These are phyloP conservation scores for Penicillium cataractarum DNA, from an alignment of 495 filamentous ascomycete genomes.

Conservation along the genomic window DNA sequence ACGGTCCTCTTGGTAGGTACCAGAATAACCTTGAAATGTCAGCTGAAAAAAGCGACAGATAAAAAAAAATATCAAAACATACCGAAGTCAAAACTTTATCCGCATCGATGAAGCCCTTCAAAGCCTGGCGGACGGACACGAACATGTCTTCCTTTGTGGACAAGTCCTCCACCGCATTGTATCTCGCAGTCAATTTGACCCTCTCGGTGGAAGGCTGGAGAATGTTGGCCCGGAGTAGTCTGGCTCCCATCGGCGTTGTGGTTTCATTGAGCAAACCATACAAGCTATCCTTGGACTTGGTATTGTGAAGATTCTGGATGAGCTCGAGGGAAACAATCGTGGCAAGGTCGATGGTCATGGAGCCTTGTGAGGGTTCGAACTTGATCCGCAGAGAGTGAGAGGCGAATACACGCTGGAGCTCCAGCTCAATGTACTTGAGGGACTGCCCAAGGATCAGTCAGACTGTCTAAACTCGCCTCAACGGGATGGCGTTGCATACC, in stretches of 20 bases:
- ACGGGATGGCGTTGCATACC: slow-evolving; percentile 50
- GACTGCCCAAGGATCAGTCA: slow-evolving; percentile 54
- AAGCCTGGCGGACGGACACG: slow-evolving; percentile 69
- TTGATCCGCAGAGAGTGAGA: slow-evolving; percentile 81
- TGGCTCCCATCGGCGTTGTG: slow-evolving; percentile 82
- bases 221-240: slow-evolving; percentile 78
- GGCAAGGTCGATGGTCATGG: slow-evolving; percentile 91
- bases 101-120: slow-evolving; percentile 69
- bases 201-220: slow-evolving; percentile 85
- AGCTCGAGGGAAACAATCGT: slow-evolving; percentile 86
- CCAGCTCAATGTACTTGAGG: slow-evolving; percentile 78
- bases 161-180: slow-evolving; percentile 85
- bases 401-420: slow-evolving; percentile 64
- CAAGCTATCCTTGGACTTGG: slow-evolving; percentile 75
- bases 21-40: slow-evolving; percentile 62
- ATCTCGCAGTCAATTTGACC: slow-evolving; percentile 63
- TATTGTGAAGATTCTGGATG: slow-evolving; percentile 80
- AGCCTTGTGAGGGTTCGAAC: slow-evolving; percentile 86
- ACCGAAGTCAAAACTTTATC: slow-evolving; percentile 44
- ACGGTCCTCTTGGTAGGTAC: slow-evolving; percentile 67
- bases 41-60: too few relatives aligned
- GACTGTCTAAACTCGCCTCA: slow-evolving; percentile 9
- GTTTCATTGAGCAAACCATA: slow-evolving; percentile 86
- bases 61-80: too few relatives aligned
- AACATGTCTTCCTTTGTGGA: slow-evolving; percentile 87